Evolutionary conservation across 2,329 filamentous ascomycete species (phyloP).

Genomic region (Paracoccidioides lutzii): DNA sequence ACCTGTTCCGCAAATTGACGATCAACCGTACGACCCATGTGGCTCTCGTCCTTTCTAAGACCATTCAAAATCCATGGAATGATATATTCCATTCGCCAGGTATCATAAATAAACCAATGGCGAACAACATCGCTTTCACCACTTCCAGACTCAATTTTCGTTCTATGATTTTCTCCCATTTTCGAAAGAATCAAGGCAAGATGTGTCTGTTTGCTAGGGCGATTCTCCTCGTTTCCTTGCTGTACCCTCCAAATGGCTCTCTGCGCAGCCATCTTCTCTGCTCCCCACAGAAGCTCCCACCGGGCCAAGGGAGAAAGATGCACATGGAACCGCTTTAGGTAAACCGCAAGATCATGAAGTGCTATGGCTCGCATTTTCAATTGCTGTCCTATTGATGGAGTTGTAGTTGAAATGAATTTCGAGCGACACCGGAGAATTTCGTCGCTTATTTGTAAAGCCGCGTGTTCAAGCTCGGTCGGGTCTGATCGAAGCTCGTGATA

Average conservation of each 20-base stretch:
- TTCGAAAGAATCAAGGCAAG: conserved; percentile 62
- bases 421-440: conserved; percentile 71
- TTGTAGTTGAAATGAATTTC: conserved; percentile 57
- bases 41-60: conserved; percentile 58
- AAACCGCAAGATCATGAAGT: conserved; percentile 58
- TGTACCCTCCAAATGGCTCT: conserved; percentile 68
- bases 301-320: conserved; percentile 54
- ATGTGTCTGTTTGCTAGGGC: conserved; percentile 54
- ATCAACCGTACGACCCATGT: conserved; percentile 39
- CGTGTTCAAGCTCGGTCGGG: conserved; percentile 56
- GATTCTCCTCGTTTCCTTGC: conserved; percentile 48
- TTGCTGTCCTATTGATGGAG: conserved; percentile 69
- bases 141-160: conserved; percentile 47
- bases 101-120: conserved; percentile 74
- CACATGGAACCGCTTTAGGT: conserved; percentile 52
- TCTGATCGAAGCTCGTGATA: conserved; percentile 55
- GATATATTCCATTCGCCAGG: conserved; percentile 58
- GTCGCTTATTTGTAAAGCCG: conserved; percentile 63
- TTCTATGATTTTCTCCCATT: conserved; percentile 65
- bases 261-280: conserved; percentile 78
- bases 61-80: conserved; percentile 68
- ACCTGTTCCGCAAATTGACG: conserved; percentile 34
- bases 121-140: conserved; percentile 68
- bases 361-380: conserved; percentile 60
- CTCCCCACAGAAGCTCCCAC: conserved; percentile 77